Base-by-base conservation (phyloP, 2,329 filamentous ascomycete species). In the Exutisphaerella laricina region DNA sequence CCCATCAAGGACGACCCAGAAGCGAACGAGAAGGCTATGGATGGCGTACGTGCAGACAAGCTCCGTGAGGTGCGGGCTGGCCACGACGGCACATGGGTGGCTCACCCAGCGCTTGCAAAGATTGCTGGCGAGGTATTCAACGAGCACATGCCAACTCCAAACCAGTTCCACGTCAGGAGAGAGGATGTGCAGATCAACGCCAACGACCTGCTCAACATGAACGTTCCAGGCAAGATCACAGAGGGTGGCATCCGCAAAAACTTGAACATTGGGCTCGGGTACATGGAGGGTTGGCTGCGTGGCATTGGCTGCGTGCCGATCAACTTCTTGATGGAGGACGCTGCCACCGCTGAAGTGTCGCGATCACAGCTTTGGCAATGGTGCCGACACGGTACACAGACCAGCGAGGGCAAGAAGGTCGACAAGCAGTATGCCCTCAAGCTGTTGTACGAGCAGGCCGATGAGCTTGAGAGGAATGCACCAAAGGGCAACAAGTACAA, bases 221-320 rank as follows among this genome's bases (percentile, higher is more conserved):
- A 97, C 61, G 85, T 97, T 1, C 88, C 90, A 5, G 92, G 92
- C 18, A 78, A 80, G 65, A 77, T 98, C 64, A 96, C 90, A 57
- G 90, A 97, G 68, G 88, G 83, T 4, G 92, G 92, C 44, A 96
- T 98, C 71, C 81, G 86, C 63, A 95, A 96, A 82, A 98, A 97
- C 73, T 75, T 98, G 53, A 90, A 88, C 71, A 97, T 98, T 55
- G 92, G 90, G 28, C 79, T 98, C 4, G 85, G 85, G 39, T 98
- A 98, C 71, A 98, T 97, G 90, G 92, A 98, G 71, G 92, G 88
- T 49, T 98, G 92, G 92, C 75, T 97, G 48, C 84, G 89, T 50
- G 92, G 90, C 23, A 78, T 97, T 16, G 92, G 92, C 45, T 98
- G 92, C 60, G 89, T 97, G 40, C 92, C 92, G 36, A 96, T 97